Conservation (phyloP, 768 basidiomycete genomes). For the Tephrocybe rancida region DNA sequence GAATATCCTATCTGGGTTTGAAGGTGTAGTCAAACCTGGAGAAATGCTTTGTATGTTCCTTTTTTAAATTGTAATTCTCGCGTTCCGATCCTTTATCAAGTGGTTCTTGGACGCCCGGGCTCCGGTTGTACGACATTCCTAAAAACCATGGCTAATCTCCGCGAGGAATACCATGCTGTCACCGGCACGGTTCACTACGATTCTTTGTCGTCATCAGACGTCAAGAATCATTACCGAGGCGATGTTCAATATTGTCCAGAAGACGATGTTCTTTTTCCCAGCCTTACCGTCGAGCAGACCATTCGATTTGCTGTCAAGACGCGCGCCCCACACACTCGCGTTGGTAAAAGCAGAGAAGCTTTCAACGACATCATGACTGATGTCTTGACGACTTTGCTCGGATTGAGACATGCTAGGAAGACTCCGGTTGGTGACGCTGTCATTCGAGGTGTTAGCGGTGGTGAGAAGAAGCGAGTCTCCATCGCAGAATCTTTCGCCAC, state of each 20-base stretch:
- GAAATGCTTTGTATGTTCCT: constrained; percentile 73
- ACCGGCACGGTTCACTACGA: constrained; percentile 80
- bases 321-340: constrained; percentile 61
- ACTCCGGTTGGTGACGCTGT: constrained; percentile 67
- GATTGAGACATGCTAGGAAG: constrained; percentile 70
- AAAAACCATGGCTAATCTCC: constrained; percentile 78
- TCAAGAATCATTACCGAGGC: constrained; percentile 68
- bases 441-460: constrained; percentile 58
- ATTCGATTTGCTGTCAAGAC: constrained; percentile 68
- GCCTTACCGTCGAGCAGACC: constrained; percentile 78
- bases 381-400: constrained; percentile 68
- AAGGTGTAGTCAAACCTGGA: constrained; percentile 64
- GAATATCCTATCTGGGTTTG: constrained; percentile 64
- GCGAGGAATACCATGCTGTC: constrained; percentile 65
- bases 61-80: neutral
- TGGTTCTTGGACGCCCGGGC: constrained; percentile 85
- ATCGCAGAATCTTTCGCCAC: constrained; percentile 68
- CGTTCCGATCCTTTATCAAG: constrained; percentile 33
- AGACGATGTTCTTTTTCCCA: constrained; percentile 86
- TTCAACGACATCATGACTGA: constrained; percentile 51
- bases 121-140: constrained; percentile 86
- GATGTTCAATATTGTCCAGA: constrained; percentile 83
- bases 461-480: constrained; percentile 58
- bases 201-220: constrained; percentile 64
- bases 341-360: constrained; percentile 42